Conservation (phyloP, 106 monocot genomes). For the Dioscorea alata region DNA sequence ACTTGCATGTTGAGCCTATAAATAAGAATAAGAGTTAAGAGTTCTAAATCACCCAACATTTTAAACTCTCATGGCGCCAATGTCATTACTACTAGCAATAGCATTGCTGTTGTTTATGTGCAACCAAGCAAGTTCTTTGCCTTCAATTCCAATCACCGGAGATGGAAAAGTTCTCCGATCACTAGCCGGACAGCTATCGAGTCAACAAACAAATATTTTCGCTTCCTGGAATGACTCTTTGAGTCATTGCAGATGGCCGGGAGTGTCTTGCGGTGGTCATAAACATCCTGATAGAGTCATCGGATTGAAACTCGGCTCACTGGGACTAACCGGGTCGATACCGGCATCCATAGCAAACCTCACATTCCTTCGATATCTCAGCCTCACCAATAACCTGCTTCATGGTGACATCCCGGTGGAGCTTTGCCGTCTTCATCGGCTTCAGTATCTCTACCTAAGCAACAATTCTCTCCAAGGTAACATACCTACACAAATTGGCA, state of each 20-base stretch:
- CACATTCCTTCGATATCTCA: conserved; percentile 6
- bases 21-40: too few species aligned
- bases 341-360: conserved; percentile 7
- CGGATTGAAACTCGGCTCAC: neutral
- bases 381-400: neutral
- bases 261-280: conserved; percentile 1
- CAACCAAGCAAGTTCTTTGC: too few species aligned
- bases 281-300: neutral
- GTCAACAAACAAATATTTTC: neutral
- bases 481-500: neutral
- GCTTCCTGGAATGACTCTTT: conserved; percentile 8
- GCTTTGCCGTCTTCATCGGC: neutral
- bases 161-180: too few species aligned
- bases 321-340: neutral
- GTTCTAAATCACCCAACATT: too few species aligned
- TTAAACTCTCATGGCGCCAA: too few species aligned
- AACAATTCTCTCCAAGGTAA: conserved; percentile 5
- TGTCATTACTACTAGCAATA: too few species aligned
- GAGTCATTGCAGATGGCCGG: neutral
- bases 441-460: conserved; percentile 1
- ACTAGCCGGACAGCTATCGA: too few species aligned
- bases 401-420: neutral
- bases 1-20: too few species aligned
- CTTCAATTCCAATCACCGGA: too few species aligned
- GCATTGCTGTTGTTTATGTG: too few species aligned